Conservation (phyloP, 108 stramenopile genomes). For the Fragilariopsis cylindrus region DNA sequence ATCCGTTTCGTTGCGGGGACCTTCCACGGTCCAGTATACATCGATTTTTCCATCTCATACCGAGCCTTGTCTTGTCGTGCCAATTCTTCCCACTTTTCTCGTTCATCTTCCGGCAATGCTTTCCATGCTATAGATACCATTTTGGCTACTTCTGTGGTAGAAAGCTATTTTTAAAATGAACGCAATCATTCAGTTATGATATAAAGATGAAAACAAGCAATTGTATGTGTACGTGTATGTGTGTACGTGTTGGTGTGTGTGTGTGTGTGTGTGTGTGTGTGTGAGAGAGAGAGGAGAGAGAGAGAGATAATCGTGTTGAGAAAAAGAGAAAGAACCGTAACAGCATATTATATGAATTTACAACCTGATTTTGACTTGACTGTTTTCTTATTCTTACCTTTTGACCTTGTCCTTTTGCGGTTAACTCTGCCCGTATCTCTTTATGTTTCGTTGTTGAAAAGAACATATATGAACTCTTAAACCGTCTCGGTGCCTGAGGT, state of each 20-base stretch:
- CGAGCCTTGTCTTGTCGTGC: constrained; percentile 35
- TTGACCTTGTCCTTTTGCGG: constrained; percentile 28
- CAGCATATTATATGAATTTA: too few relatives aligned
- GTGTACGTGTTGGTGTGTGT: too few relatives aligned
- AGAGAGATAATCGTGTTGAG: too few relatives aligned
- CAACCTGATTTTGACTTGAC: background rate
- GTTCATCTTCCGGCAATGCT: constrained; percentile 28
- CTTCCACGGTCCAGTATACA: constrained; percentile 46
- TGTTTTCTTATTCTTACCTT: constrained; percentile 32
- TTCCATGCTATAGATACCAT: constrained; percentile 42
- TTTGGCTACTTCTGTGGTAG: constrained; percentile 45
- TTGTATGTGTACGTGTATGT: too few relatives aligned
- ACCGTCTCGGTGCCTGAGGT: constrained; percentile 49
- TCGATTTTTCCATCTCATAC: constrained; percentile 47
- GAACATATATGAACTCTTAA: constrained; percentile 51
- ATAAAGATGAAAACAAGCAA: too few relatives aligned
- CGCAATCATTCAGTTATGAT: background rate
- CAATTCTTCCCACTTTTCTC: constrained; percentile 37
- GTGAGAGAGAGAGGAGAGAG: too few relatives aligned
- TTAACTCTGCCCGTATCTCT: constrained; percentile 33
- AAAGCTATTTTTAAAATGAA: constrained; percentile 8
- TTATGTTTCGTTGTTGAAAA: constrained; percentile 43
- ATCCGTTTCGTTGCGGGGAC: constrained; percentile 29
- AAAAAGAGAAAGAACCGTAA: too few relatives aligned
- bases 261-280: too few relatives aligned